A percentile compares a stretch with the other conserved stretches of the same genome.
Evolutionary conservation across 2,329 filamentous ascomycete species (phyloP).

Genomic region (Trichoderma guizhouense): DNA sequence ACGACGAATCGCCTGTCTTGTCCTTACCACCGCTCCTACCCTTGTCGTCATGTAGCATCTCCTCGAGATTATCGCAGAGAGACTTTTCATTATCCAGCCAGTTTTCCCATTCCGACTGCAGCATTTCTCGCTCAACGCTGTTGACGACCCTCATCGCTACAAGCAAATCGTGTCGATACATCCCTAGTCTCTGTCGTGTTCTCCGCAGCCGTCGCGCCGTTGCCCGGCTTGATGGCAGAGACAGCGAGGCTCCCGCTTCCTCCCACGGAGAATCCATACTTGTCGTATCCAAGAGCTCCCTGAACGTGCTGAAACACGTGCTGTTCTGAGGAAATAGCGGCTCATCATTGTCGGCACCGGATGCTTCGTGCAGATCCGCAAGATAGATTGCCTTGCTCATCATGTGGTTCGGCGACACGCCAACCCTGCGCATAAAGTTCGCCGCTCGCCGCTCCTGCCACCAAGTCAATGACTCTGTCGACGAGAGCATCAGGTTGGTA

Average conservation of each 20-base stretch:
- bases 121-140: conserved; percentile 78
- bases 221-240: conserved; percentile 47
- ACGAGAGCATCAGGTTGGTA: conserved; percentile 72
- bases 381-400: conserved; percentile 88
- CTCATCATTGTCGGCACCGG: conserved; percentile 35
- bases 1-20: conserved; percentile 24
- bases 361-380: conserved; percentile 69
- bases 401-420: conserved; percentile 71
- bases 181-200: conserved; percentile 77
- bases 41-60: conserved; percentile 38
- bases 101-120: conserved; percentile 87
- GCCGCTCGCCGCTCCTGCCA: conserved; percentile 79
- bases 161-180: conserved; percentile 83
- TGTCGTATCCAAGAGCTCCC: conserved; percentile 53
- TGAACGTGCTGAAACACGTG: conserved; percentile 61
- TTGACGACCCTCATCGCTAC: conserved; percentile 91
- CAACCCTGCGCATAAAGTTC: conserved; percentile 77
- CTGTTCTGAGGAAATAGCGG: conserved; percentile 44
- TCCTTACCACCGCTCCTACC: conserved; percentile 20
- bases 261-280: conserved; percentile 57
- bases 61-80: conserved; percentile 64
- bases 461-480: conserved; percentile 71
- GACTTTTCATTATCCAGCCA: conserved; percentile 80
- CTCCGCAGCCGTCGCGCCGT: conserved; percentile 66
- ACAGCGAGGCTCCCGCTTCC: conserved; percentile 47